These are phyloP conservation scores for Aegilops sharonensis DNA, from an alignment of 176 grass and related monocot species.

Conservation along the genomic window DNA sequence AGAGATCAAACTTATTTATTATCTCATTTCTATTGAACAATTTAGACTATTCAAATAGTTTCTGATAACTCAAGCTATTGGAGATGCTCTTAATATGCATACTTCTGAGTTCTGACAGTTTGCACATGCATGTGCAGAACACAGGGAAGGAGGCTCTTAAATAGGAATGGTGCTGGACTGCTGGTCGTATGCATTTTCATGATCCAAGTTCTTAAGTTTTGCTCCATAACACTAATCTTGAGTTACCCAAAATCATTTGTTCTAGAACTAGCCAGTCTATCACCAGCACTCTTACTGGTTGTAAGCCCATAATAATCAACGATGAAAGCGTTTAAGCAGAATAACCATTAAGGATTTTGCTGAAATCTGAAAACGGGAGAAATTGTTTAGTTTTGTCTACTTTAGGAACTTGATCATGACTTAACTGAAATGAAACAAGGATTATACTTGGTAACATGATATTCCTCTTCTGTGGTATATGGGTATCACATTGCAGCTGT, in stretches of 20 bases:
- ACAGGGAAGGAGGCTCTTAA: background rate
- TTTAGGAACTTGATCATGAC: background rate
- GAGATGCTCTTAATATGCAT: background rate
- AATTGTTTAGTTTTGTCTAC: background rate
- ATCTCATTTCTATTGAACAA: background rate
- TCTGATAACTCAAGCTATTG: background rate
- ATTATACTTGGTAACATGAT: background rate
- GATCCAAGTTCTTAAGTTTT: background rate
- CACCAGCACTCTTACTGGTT: background rate
- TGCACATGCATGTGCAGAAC: conserved; percentile 1
- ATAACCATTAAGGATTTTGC: conserved; percentile 1
- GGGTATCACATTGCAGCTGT: background rate
- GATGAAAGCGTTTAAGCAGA: conserved; percentile 8
- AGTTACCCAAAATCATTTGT: background rate
- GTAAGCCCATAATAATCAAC: conserved; percentile 1
- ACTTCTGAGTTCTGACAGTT: conserved; percentile 20
- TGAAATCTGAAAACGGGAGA: conserved; percentile 14
- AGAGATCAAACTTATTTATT: background rate
- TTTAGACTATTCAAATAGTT: background rate
- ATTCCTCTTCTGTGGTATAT: conserved; percentile 11
- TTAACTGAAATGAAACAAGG: background rate
- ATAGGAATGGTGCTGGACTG: background rate
- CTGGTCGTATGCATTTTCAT: conserved; percentile 4
- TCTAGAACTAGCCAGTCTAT: background rate
- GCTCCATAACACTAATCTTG: background rate